phyloP scores from a whole-genome alignment of 2,329 filamentous ascomycete genomes.

The Colletotrichum sansevieriae region DNA sequence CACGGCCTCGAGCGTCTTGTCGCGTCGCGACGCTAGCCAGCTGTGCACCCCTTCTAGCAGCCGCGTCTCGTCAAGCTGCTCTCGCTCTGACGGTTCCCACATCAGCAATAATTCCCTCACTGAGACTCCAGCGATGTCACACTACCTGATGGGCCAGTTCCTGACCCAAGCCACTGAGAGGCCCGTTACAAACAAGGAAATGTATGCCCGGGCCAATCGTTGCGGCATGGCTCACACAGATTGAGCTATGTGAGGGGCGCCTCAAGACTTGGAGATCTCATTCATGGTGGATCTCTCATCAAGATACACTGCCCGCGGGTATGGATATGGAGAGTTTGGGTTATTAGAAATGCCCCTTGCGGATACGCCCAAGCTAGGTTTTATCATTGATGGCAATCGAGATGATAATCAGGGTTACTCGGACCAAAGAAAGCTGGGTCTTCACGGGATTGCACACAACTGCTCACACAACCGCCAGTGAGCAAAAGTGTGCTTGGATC shows the following conservation, averaged over 20 bases:
- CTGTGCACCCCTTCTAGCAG: slow-evolving; percentile 30
- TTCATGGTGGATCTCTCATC: background rate
- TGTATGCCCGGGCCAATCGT: background rate
- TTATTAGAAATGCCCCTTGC: background rate
- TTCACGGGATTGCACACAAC: too few species aligned
- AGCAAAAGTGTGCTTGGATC: too few species aligned
- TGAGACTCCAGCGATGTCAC: slow-evolving; percentile 34
- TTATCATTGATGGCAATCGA: slow-evolving; percentile 14
- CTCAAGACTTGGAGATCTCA: background rate
- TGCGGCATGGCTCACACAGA: background rate
- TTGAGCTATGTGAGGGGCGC: background rate
- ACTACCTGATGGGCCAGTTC: slow-evolving; percentile 30
- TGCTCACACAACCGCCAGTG: too few species aligned
- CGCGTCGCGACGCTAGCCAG: slow-evolving; percentile 29
- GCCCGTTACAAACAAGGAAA: background rate
- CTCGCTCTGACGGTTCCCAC: slow-evolving; percentile 28
- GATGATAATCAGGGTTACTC: slow-evolving; percentile 14
- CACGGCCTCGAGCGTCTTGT: slow-evolving; percentile 35
- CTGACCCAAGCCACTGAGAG: slow-evolving; percentile 18
- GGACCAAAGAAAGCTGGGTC: background rate
- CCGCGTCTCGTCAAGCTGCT: slow-evolving; percentile 31
- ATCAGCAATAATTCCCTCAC: slow-evolving; percentile 30
- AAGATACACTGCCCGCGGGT: background rate
- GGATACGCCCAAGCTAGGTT: slow-evolving; percentile 16
- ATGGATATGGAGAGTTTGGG: background rate